Percentiles rank a stretch among this genome's conserved stretches.
phyloP scores from a whole-genome alignment of 2,329 filamentous ascomycete genomes.

The Ceratocystiopsis sp. region DNA sequence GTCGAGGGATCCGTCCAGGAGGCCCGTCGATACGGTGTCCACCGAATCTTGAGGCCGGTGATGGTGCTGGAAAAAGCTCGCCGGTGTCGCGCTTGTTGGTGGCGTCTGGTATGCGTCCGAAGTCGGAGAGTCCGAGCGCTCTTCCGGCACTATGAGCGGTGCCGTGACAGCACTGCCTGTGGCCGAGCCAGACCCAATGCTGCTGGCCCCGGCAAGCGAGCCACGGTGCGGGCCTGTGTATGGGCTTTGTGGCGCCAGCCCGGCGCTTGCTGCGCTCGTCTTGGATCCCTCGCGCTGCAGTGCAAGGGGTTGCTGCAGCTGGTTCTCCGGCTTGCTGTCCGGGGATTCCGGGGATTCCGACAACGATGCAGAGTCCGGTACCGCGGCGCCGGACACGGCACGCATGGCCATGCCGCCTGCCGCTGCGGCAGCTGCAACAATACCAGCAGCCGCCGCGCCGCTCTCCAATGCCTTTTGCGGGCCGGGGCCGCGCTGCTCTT shows the following conservation, averaged over 20 bases:
- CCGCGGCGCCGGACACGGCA: background rate
- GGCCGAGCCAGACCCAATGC: background rate
- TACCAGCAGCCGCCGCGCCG: constrained; percentile 7
- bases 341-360: background rate
- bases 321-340: background rate
- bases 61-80: constrained; percentile 19
- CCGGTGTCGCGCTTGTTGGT: constrained; percentile 22
- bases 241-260: constrained; percentile 17
- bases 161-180: too few relatives aligned
- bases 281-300: constrained; percentile 15
- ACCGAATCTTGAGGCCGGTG: background rate
- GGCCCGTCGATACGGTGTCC: too few relatives aligned
- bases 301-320: constrained; percentile 4
- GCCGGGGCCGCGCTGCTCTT: constrained; percentile 38
- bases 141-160: too few relatives aligned
- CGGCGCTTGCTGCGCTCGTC: constrained; percentile 15
- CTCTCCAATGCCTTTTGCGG: constrained; percentile 9
- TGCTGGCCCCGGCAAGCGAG: constrained; percentile 8
- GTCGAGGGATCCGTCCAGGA: too few relatives aligned
- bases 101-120: constrained; percentile 33
- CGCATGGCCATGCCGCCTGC: background rate
- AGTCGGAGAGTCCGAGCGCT: constrained; percentile 17
- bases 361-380: background rate
- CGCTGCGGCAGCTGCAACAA: constrained; percentile 1
- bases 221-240: constrained; percentile 19